Evolutionary conservation across 805 yeast species (phyloP).

Genomic region (Saccharomycopsis vini): DNA sequence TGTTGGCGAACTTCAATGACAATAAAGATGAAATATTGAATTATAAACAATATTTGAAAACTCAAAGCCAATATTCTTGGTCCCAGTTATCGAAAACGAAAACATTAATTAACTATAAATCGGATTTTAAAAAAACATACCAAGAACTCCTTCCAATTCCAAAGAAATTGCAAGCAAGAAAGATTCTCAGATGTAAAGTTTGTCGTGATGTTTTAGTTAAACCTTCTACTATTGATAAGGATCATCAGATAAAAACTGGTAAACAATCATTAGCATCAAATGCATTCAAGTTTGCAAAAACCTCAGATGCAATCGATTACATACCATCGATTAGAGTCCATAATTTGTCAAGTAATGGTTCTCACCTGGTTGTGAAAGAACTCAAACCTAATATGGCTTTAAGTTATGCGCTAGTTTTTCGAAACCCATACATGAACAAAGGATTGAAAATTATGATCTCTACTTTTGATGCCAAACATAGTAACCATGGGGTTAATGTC

Average conservation of each 20-base stretch:
- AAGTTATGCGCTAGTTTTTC: conserved; percentile 1
- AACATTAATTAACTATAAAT: background rate
- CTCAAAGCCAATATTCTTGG: conserved; percentile 9
- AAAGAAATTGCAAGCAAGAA: conserved; percentile 19
- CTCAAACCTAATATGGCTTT: background rate
- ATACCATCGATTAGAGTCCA: conserved; percentile 22
- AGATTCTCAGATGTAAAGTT: conserved; percentile 20
- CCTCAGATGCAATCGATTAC: conserved; percentile 19
- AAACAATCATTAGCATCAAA: background rate
- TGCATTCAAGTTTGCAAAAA: conserved; percentile 19
- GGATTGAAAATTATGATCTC: conserved; percentile 10
- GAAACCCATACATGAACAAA: conserved; percentile 6
- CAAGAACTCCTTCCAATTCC: conserved; percentile 19
- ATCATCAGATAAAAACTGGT: background rate
- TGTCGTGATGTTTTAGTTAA: conserved; percentile 20
- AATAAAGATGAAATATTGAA: conserved; percentile 1
- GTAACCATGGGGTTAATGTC: conserved; percentile 8
- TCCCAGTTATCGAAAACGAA: conserved; percentile 21
- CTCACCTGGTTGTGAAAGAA: no score
- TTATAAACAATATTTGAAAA: conserved; percentile 4
- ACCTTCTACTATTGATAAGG: conserved; percentile 20
- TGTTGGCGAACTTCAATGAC: background rate
- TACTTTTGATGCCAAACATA: conserved; percentile 12
- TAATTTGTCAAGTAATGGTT: background rate
- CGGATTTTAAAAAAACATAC: background rate